These are phyloP conservation scores for Arthroderma sp. DNA, from an alignment of 2,329 filamentous ascomycete species.

Conservation along the genomic window DNA sequence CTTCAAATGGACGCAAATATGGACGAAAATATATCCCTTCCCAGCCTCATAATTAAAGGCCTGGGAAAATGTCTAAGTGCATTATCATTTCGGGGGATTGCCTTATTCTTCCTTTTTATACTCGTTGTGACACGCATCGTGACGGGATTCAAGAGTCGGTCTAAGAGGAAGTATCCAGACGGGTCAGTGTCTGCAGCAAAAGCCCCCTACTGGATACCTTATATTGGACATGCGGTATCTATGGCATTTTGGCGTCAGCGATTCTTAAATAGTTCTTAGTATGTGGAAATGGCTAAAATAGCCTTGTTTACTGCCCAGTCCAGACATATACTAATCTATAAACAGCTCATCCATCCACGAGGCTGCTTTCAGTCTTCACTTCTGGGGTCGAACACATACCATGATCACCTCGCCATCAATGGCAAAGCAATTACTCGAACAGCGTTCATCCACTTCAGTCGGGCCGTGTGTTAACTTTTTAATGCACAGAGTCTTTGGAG, in stretches of 20 bases:
- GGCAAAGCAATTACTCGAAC: slow-evolving; percentile 27
- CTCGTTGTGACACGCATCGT: slow-evolving; percentile 28
- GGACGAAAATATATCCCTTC: slow-evolving; percentile 1
- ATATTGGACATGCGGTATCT: slow-evolving; percentile 40
- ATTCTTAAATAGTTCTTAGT: slow-evolving; percentile 34
- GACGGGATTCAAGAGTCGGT: slow-evolving; percentile 23
- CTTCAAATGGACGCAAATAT: neutral
- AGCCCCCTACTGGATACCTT: slow-evolving; percentile 48
- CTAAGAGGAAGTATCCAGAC: slow-evolving; percentile 12
- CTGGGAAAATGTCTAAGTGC: slow-evolving; percentile 1
- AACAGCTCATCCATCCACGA: slow-evolving; percentile 15
- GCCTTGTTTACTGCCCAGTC: neutral
- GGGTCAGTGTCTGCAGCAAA: slow-evolving; percentile 30
- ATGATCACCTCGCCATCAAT: slow-evolving; percentile 38
- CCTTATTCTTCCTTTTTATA: slow-evolving; percentile 18
- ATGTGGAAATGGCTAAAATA: slow-evolving; percentile 4
- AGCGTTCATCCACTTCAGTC: slow-evolving; percentile 16
- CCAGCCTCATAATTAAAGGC: neutral
- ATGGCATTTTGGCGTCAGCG: slow-evolving; percentile 35
- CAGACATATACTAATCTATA: slow-evolving; percentile 1
- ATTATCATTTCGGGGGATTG: slow-evolving; percentile 15
- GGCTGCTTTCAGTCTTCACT: slow-evolving; percentile 36
- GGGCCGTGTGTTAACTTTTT: slow-evolving; percentile 21
- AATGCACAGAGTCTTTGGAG: slow-evolving; percentile 32
- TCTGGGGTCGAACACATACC: slow-evolving; percentile 38